These are phyloP conservation scores for Parastagonospora avenae DNA, from an alignment of 2,329 filamentous ascomycete genomes.

Conservation along the genomic window DNA sequence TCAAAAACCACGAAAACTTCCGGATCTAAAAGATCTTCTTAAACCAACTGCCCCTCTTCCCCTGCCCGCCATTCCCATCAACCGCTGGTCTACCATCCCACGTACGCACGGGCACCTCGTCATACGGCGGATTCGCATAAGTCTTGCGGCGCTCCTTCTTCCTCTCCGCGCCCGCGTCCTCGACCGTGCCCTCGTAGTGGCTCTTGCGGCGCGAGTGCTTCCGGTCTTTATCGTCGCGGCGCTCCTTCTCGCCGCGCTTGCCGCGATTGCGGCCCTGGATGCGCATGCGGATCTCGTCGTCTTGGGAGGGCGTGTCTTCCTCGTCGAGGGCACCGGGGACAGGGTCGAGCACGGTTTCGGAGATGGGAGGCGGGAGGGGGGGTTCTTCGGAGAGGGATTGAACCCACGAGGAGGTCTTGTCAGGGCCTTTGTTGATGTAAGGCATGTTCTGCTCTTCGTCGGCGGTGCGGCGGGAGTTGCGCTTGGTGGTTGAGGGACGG, in stretches of 20 bases:
- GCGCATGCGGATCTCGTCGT: conserved; percentile 46
- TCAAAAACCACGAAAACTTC: conserved; percentile 2
- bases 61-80: conserved; percentile 25
- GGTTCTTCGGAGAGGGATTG: conserved; percentile 53
- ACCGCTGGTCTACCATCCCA: conserved; percentile 50
- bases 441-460: conserved; percentile 41
- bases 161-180: conserved; percentile 20
- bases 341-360: conserved; percentile 54
- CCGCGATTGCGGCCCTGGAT: conserved; percentile 37
- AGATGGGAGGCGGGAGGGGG: conserved; percentile 52
- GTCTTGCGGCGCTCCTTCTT: conserved; percentile 37
- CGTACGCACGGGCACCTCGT: conserved; percentile 40
- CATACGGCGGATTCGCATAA: conserved; percentile 37
- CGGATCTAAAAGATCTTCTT: conserved; percentile 50
- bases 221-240: conserved; percentile 32
- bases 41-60: conserved; percentile 53
- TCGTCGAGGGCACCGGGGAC: conserved; percentile 34
- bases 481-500: conserved; percentile 24
- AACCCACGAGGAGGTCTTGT: conserved; percentile 59
- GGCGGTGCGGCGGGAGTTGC: conserved; percentile 30
- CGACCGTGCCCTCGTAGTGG: conserved; percentile 28
- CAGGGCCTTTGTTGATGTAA: conserved; percentile 46
- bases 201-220: conserved; percentile 35
- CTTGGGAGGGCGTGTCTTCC: conserved; percentile 44
- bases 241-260: conserved; percentile 32